Base-by-base conservation (phyloP, 768 basidiomycete genomes). In the Fistulinella prunicolor region DNA sequence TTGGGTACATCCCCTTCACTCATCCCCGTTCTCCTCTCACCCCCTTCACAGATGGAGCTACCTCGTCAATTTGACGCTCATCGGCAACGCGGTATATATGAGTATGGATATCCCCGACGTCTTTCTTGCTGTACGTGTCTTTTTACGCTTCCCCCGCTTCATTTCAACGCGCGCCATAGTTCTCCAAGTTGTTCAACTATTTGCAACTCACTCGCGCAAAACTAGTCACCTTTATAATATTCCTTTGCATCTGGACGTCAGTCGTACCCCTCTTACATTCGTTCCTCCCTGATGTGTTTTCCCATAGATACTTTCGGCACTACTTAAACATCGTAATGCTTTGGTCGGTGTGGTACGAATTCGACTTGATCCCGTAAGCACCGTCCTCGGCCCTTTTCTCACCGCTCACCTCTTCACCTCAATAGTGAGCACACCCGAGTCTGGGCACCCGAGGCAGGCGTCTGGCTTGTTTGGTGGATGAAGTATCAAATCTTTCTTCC, bases 61-160 rank as follows among this genome's bases (percentile, higher is more conserved):
- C 60, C 56, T 84, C 26, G 51, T 83, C 55, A 94, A 91, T 68
- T 36, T 92, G 44, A 97, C 94, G 0, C 68, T 80, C 43, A 94
- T 98, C 36, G 96, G 96, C 9, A 88, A 89, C 54, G 86, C 93
- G 6, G 80, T 99, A 23, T 98, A 86, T 59, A 77, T 94, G 70
- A 96, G 93, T 64, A 98, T 98, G 96, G 96, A 99, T 71, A 76
- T 94, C 17, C 92, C 94, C 0, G 96, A 99, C 63, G 70, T 82
- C 28, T 89, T 87, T 67, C 75, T 99, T 12, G 93, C 90, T 12
- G 86, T 92, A 54, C 55, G 86, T 71, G 16, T 28, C 44, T 36
- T 20, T 13, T 16, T 6, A 28, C 28, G 29, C n/a, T 24, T 38
- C 35, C 0, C 28, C 14, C 13, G 4, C 30, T 32, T 32, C 21